Conservation (phyloP, 768 basidiomycete species). For the Boletus rufocinnamomeus region DNA sequence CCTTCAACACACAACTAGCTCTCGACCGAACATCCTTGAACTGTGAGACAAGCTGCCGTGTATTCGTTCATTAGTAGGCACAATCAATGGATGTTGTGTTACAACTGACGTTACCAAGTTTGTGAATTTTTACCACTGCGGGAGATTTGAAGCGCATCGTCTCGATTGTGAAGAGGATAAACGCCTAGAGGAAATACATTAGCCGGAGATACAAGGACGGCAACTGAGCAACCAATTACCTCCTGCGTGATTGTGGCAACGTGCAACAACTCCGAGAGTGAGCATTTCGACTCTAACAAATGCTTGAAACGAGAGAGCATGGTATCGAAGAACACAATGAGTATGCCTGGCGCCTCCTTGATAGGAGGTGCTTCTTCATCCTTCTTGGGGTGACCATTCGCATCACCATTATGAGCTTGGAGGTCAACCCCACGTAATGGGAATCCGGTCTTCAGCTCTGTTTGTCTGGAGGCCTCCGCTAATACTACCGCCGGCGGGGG, state of each 20-base stretch:
- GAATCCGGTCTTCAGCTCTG: conserved; percentile 68
- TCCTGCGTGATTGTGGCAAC: conserved; percentile 75
- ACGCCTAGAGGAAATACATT: conserved; percentile 49
- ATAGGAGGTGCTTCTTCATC: conserved; percentile 71
- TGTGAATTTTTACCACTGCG: conserved; percentile 70
- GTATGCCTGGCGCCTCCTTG: conserved; percentile 56
- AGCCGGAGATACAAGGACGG: neutral
- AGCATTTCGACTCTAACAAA: conserved; percentile 38
- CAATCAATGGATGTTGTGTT: neutral
- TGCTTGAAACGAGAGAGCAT: conserved; percentile 55
- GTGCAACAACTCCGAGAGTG: conserved; percentile 65
- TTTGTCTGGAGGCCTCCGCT: conserved; percentile 73
- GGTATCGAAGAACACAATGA: conserved; percentile 62
- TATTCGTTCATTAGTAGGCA: conserved; percentile 8
- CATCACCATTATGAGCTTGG: conserved; percentile 33
- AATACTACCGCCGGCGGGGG: conserved; percentile 70
- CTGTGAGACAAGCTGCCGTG: conserved; percentile 59
- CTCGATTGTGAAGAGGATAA: conserved; percentile 69
- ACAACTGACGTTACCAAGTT: conserved; percentile 63
- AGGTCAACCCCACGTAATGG: conserved; percentile 66
- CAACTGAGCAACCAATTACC: conserved; percentile 36
- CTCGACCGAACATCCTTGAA: conserved; percentile 63
- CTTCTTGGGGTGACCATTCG: conserved; percentile 55
- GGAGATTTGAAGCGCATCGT: conserved; percentile 72
- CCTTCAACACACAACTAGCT: conserved; percentile 53